phyloP scores from a whole-genome alignment of 805 yeast species.

The Wickerhamiella azyma region DNA sequence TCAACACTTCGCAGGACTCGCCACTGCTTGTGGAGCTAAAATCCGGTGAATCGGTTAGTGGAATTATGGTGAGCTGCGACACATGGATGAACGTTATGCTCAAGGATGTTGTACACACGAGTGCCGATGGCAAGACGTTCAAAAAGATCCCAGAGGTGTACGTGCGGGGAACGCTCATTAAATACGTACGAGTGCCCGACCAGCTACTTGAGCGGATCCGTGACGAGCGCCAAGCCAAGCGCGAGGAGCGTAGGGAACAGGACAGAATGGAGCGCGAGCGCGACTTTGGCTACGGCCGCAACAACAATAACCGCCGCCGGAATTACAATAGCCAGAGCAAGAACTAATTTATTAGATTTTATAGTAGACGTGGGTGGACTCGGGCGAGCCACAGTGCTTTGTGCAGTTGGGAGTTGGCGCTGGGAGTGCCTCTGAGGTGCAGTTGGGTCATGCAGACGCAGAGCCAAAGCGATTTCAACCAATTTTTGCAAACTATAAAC shows the following conservation, averaged over 20 bases:
- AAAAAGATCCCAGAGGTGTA: conserved; percentile 15
- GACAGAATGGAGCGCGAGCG: conserved; percentile 5
- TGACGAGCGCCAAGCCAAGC: conserved; percentile 26
- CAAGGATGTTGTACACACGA: conserved; percentile 45
- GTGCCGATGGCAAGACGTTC: conserved; percentile 10
- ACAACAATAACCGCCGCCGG: conserved; percentile 8
- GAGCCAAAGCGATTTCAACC: no score
- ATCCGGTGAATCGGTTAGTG: conserved; percentile 79
- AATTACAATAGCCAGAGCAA: conserved; percentile 11
- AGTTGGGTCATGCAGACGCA: no score
- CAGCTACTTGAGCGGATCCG: conserved; percentile 27
- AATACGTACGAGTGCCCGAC: conserved; percentile 31
- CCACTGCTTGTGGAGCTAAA: conserved; percentile 81
- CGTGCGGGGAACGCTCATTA: conserved; percentile 23
- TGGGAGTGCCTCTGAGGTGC: no score
- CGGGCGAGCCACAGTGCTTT: no score
- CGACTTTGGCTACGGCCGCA: conserved; percentile 3
- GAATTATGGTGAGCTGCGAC: conserved; percentile 74
- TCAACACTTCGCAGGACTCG: conserved; percentile 83
- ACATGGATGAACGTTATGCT: conserved; percentile 91
- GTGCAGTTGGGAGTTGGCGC: no score
- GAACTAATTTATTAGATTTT: background rate
- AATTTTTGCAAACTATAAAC: no score
- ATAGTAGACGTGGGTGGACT: background rate
- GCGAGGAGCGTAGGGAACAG: conserved; percentile 24